These are phyloP conservation scores for Clonostachys rosea DNA, from an alignment of 2,329 filamentous ascomycete species.

Conservation along the genomic window DNA sequence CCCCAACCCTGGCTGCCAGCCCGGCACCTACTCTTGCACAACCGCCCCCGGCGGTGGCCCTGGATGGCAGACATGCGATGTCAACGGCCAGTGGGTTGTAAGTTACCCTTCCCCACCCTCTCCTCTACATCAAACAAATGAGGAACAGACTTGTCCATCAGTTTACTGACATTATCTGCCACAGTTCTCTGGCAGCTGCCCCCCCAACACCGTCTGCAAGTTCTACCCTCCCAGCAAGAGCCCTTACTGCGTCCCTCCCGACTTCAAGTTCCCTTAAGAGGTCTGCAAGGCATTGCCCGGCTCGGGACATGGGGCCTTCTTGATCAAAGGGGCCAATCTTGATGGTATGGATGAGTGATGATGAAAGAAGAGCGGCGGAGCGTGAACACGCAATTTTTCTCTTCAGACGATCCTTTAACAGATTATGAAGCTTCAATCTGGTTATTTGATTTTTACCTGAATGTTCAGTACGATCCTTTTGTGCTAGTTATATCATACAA, in stretches of 20 bases:
- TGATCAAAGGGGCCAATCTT: too few species aligned
- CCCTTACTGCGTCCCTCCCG: conserved; percentile 30
- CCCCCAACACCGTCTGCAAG: conserved; percentile 26
- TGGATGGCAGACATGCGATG: conserved; percentile 27
- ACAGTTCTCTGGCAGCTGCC: conserved; percentile 24
- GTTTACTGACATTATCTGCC: neutral
- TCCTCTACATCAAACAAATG: too few species aligned
- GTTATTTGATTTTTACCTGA: too few species aligned
- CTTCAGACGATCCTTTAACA: too few species aligned
- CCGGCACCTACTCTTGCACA: conserved; percentile 27
- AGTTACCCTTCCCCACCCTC: too few species aligned
- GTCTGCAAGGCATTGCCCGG: neutral
- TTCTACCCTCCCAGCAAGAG: conserved; percentile 24
- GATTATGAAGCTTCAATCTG: too few species aligned
- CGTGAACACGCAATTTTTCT: too few species aligned
- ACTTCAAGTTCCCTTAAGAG: conserved; percentile 14
- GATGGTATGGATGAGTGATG: too few species aligned
- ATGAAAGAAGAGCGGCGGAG: too few species aligned
- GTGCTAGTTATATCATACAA: too few species aligned
- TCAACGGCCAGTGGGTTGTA: conserved; percentile 20
- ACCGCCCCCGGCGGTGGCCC: conserved; percentile 4
- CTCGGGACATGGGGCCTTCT: too few species aligned
- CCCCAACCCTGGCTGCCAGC: conserved; percentile 15
- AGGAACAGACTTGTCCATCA: neutral
- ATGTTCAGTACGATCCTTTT: too few species aligned